Evolutionary conservation across 2,329 filamentous ascomycete species (phyloP), one percentile per base, ranked within the genome.

Genomic region (Geosmithia putterillii): DNA sequence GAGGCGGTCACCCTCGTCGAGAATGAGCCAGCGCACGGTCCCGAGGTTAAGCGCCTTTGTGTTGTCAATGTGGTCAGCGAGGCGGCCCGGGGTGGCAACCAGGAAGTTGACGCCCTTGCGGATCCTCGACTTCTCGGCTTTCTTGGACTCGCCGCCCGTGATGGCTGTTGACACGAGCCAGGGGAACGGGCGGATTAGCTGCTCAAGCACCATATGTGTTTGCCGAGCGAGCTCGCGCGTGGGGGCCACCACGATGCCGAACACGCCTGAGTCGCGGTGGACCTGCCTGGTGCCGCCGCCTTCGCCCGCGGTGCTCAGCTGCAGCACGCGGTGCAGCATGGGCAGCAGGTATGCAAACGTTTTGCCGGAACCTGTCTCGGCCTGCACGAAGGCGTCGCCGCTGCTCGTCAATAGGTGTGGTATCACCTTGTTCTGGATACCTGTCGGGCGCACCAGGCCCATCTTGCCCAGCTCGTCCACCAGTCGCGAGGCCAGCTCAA

Each of bases 331-430:
- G 58, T 98, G 86, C 19, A 98, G 80, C 40, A 98, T 83, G 2
- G 92, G 92, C 7, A 98, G 67, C 4, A 98, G 72, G 59, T 98
- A 98, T n/a, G 92, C 86, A 47, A 98, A 66, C 0, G 92, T 98
- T 66, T 98, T 98, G 64, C 92, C 92, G 0, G 92, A 98, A 52
- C 92, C 92, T 0, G 92, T 98, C 65, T 98, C 84, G 3, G 92
- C 94, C 60, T 96, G 92, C 28, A 98, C 83, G 54, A 98, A 98
- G 2, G 89, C 89, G 66, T 98, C 92, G 39, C 77, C 81, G 52
- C 94, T 84, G 43, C 83, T 81, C 37, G 80, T 80, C 38, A 94
- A 64, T 47, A 98, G 66, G 52, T 92, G 81, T 37, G 84, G 74
- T 35, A 98, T 81, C 1, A 90, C 83, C 48, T 86, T 86, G 53